Base-by-base conservation (phyloP, 2,329 filamentous ascomycete species). In the Pseudogymnoascus verrucosus region DNA sequence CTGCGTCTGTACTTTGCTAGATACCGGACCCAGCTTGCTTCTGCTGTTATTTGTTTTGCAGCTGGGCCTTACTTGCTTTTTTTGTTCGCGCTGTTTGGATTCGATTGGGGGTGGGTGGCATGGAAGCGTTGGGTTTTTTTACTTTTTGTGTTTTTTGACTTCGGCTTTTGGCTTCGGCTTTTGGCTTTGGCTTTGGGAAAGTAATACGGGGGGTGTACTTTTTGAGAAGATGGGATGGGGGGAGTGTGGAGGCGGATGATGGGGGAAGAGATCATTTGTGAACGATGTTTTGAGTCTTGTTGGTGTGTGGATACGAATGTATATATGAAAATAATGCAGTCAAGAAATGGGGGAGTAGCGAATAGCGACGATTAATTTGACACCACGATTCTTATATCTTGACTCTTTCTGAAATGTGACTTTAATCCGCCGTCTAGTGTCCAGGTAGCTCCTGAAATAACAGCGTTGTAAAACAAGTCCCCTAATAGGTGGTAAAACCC, bases 351-450 rank as follows among this genome's bases (percentile, higher is more conserved):
- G 47, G 47, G 47, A 26, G 44, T 54, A 54, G 47, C 47, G 47
- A 54, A 54, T 54, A 54, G 47, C 26, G 26, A 54, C n/a, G 47
- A 54, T 54, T 54, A 54, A 54, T 54, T 54, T 54, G 47, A 54
- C 47, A 54, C 47, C 31, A 54, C 26, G 26, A 54, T 54, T 31
- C 47, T 31, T 31, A 54, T 54, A 54, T 31, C 47, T 54, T 54
- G 47, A 10, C 19, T 19, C 19, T 26, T 54, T 28, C 6, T 31
- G n/a, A 54, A 54, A 54, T 31, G 47, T 54, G 47, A 54, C 47
- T 31, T n/a, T 31, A 14, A 16, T 11, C 47, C 3, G 14, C 5
- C 12, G 4, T 10, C 7, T 19, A 16, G 11, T 47, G 6, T 47
- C 42, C 42, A 26, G 11, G 21, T 8, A 16, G 12, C 42, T 1